Base-by-base conservation (phyloP, 2,329 filamentous ascomycete genomes). In the Mycogone perniciosa region DNA sequence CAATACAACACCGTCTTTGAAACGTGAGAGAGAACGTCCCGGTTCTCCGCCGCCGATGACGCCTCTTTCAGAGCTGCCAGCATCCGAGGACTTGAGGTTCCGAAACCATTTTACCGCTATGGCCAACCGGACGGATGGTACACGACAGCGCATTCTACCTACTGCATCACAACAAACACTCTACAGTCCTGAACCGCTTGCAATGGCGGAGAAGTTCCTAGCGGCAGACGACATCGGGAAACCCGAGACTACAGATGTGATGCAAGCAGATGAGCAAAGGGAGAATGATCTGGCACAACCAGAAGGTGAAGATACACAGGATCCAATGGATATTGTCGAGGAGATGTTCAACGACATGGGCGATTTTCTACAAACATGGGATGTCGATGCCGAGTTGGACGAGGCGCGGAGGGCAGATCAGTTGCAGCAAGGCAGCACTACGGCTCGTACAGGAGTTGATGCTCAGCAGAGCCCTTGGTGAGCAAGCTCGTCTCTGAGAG, bases 21-120 rank as follows among this genome's bases (percentile, higher is more conserved):
- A 42, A 34, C 42, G 11, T 13, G 62, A 62, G 48, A 51, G 50
- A 33, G 31, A 37, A 7, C 63, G 64, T 31, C 63, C 62, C 6
- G 57, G 63, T 6, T 77, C 76, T 6, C 76, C 76, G 5, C 76
- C 76, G 2, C 75, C 75, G 6, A 59, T 65, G 7, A 61, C 58
- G 7, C 56, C 63, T 2, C 59, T 70, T 7, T 57, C 64, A 26
- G 62, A 70, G 6, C 57, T 73, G 5, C 66, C 65, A 2, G 62
- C 60, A 2, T 65, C 62, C 2, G 62, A 65, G 6, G 65, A 67
- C 46, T 59, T 66, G 31, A 70, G 65, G 45, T 80, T 77, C 45
- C 64, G 61, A 13, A 69, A 68, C n/a, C 76, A 79, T 56, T 80
- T 80, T 54, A 66, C 69, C 30, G 67, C 67, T 1, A 65, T 77